Evolutionary conservation across 2,329 filamentous ascomycete genomes (phyloP), one percentile per base, ranked within the genome.

Genomic region (Microascus cirrosus): DNA sequence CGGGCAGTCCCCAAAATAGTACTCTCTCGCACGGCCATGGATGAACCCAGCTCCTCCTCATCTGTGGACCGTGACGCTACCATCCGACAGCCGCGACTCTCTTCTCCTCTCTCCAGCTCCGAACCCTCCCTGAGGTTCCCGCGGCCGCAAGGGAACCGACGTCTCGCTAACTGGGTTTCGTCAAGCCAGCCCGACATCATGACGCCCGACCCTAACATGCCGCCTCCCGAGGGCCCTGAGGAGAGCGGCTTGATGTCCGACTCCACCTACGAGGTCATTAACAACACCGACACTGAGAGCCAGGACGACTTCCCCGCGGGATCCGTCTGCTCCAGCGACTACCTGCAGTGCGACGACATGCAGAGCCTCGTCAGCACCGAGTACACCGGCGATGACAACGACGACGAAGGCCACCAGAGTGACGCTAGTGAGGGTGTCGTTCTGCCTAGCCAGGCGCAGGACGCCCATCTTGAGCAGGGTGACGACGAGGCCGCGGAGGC

Each of bases 131-230:
- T 84, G 53, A 77, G 79, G 59, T 84, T 84, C 58, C 81, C 81
- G 58, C 74, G 71, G 51, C 81, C 81, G 0, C 74, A 77, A 64
- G 81, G 79, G 57, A 83, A 77, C 62, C 73, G 74, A 58, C 72
- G 75, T 55, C 77, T 84, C 48, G 80, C 80, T 64, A 78, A 79
- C 73, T 84, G 80, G 80, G 73, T 84, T 54, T 81, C 79, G 7
- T 77, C 74, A 57, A 83, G 80, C 64, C 75, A 79, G 34, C 79
- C 78, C 56, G 76, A 80, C 69, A 81, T 83, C 61, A 81, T 82
- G 77, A 62, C 69, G 74, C 24, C 70, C 71, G 42, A 70, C 35
- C 15, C 59, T 20, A 22, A 48, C 42, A 48, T 5, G 18, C 42
- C 45, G n/a, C 28, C 51, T 10, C 52, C 66, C 57, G 64, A 72